Percentiles rank a stretch among this genome's conserved stretches.
Evolutionary conservation across 768 basidiomycete species (phyloP).

Genomic region (Podaxis rugospora): DNA sequence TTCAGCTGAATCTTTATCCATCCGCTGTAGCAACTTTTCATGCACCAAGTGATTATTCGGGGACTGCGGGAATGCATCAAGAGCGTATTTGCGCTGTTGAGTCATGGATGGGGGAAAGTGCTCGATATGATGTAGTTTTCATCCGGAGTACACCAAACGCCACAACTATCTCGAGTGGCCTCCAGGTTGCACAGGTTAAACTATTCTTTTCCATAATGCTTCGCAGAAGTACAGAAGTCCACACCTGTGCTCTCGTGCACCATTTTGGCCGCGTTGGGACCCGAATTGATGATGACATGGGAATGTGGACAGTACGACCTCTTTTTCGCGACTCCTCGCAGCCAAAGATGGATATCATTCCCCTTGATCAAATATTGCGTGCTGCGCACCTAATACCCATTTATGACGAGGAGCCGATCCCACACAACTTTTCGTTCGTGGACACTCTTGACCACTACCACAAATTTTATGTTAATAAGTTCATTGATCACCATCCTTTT

Average conservation of each 20-base stretch:
- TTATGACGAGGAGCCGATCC: constrained; percentile 19
- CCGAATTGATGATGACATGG: neutral
- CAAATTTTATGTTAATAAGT: constrained; percentile 11
- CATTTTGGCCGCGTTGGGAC: neutral
- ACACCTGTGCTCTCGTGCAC: constrained; percentile 1
- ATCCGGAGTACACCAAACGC: no score
- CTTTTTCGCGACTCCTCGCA: neutral
- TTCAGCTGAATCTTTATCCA: neutral
- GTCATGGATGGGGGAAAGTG: neutral
- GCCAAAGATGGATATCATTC: neutral
- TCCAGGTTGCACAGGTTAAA: neutral
- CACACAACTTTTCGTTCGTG: constrained; percentile 11
- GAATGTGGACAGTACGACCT: neutral
- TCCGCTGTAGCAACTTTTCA: neutral
- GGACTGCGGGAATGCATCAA: neutral
- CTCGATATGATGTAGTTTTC: neutral
- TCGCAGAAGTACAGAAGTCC: neutral
- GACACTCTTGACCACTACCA: constrained; percentile 2
- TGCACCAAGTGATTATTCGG: neutral
- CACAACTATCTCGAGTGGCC: neutral
- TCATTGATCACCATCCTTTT: constrained; percentile 9
- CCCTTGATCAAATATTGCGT: neutral
- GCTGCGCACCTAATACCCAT: constrained; percentile 6
- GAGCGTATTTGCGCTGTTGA: neutral
- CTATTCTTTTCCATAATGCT: constrained; percentile 1